Conservation (phyloP, 352 stramenopile genomes). For the Elongisporangium undulatum region DNA sequence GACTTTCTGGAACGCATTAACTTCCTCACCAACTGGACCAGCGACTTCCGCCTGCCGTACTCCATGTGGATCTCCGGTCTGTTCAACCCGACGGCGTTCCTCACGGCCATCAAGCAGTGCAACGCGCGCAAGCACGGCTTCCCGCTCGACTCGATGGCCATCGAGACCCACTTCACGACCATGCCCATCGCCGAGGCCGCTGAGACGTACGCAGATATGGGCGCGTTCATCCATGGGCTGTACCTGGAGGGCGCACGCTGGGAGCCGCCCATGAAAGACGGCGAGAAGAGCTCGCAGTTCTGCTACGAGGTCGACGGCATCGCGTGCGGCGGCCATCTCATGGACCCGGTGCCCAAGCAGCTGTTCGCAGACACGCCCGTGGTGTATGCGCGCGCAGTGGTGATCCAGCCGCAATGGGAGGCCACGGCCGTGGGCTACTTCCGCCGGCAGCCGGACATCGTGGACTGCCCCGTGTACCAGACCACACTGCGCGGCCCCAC, state of each 20-base stretch:
- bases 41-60: slow-evolving; percentile 63
- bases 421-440: slow-evolving; percentile 94
- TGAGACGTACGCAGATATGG: slow-evolving; percentile 77
- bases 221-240: slow-evolving; percentile 92
- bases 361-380: slow-evolving; percentile 85
- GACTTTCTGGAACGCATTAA: slow-evolving; percentile 73
- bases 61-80: slow-evolving; percentile 81
- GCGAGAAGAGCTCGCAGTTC: slow-evolving; percentile 77
- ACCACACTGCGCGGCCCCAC: slow-evolving; percentile 94
- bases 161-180: slow-evolving; percentile 92
- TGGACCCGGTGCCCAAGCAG: slow-evolving; percentile 92
- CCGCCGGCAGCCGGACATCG: slow-evolving; percentile 79
- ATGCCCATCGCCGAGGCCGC: slow-evolving; percentile 45
- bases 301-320: slow-evolving; percentile 85
- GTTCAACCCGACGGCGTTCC: slow-evolving; percentile 82
- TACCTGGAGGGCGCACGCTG: slow-evolving; percentile 94
- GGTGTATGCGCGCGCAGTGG: slow-evolving; percentile 93
- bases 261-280: slow-evolving; percentile 63
- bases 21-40: slow-evolving; percentile 66
- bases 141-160: slow-evolving; percentile 91
- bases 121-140: slow-evolving; percentile 83
- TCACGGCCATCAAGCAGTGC: slow-evolving; percentile 82
- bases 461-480: slow-evolving; percentile 96
- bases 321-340: slow-evolving; percentile 79
- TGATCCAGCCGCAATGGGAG: slow-evolving; percentile 90